Evolutionary conservation across 768 basidiomycete species (phyloP), one percentile per base, ranked within the genome.

Genomic region (Macrolepiota fuliginosa): DNA sequence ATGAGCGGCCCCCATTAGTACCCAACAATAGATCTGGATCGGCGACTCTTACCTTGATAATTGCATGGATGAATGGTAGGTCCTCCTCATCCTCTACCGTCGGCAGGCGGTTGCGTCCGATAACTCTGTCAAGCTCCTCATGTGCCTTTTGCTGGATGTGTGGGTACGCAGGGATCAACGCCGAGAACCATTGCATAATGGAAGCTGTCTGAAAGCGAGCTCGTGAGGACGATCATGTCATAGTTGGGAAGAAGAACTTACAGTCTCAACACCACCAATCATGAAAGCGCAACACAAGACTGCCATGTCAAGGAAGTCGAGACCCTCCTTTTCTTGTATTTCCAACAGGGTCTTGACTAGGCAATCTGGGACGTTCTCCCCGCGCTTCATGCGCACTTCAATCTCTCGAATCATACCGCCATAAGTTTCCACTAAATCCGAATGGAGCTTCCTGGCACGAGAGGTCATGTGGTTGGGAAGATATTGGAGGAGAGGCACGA

Each of bases 281-380:
- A 77, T 79, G 62, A 80, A 79, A 2, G 73, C 77, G 2, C 76
- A 68, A n/a, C 75, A 72, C 17, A 82, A 67, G 36, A 80, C 77
- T 6, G 69, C 47, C 70, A 78, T 75, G 64, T 82, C 81, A 4
- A 76, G 51, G 50, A 71, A 63, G 60, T 77, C 76, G 29, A 81
- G 66, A 9, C 67, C 58, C 50, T 79, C 77, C 52, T 76, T 69
- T n/a, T 74, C 68, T 55, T 66, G 69, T 25, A 65, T 59, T 17
- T 70, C 46, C 0, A 82, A 61, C 54, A 80, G 60, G 15, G 71
- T 75, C 57, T 78, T 81, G 0, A 71, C 79, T 4, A 82, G 63
- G 62, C 79, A 82, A 54, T 80, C 76, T 13, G 79, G 77, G 11
- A 81, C 72, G 9, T 67, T 35, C 24, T 76, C 77, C 15, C 77